Evolutionary conservation across 78 protist species (phyloP).

Genomic region (Bodo saltans): DNA sequence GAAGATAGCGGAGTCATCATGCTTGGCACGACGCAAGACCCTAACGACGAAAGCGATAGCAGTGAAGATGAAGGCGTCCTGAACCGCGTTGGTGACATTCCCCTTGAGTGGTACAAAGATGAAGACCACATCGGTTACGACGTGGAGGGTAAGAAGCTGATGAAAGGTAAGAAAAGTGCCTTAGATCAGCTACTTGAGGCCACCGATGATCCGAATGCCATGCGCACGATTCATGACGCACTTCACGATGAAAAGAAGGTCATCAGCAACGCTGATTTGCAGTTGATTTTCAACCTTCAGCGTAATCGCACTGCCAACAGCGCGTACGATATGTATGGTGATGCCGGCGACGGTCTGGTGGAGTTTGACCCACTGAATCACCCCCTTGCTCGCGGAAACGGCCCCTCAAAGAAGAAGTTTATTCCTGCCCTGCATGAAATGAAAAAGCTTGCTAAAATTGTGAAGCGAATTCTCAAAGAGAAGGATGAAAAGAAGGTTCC

Average conservation of each 20-base stretch:
- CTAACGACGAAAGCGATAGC: neutral
- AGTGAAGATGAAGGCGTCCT: constrained; percentile 20
- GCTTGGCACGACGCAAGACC: neutral
- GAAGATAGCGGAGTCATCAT: neutral
- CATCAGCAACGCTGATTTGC: constrained; percentile 68
- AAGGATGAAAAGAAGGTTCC: neutral
- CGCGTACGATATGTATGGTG: constrained; percentile 23
- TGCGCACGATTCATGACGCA: constrained; percentile 75
- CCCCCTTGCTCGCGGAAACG: neutral
- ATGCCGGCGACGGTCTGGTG: neutral
- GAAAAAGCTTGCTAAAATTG: neutral
- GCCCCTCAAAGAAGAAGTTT: constrained; percentile 13
- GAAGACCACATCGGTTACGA: constrained; percentile 92
- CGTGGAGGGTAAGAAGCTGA: constrained; percentile 81
- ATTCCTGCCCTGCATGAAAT: constrained; percentile 10
- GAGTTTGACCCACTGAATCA: neutral
- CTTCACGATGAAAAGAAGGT: constrained; percentile 59
- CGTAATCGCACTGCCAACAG: neutral
- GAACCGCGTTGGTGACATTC: constrained; percentile 81
- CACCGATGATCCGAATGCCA: constrained; percentile 42
- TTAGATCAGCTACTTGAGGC: constrained; percentile 61
- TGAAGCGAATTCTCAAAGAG: neutral
- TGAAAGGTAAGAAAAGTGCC: constrained; percentile 51
- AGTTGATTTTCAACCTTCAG: constrained; percentile 60
- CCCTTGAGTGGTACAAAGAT: constrained; percentile 91